A percentile compares a stretch with the other conserved stretches of the same genome.
phyloP scores from a whole-genome alignment of 2,329 filamentous ascomycete species.

The Fusarium domesticum region DNA sequence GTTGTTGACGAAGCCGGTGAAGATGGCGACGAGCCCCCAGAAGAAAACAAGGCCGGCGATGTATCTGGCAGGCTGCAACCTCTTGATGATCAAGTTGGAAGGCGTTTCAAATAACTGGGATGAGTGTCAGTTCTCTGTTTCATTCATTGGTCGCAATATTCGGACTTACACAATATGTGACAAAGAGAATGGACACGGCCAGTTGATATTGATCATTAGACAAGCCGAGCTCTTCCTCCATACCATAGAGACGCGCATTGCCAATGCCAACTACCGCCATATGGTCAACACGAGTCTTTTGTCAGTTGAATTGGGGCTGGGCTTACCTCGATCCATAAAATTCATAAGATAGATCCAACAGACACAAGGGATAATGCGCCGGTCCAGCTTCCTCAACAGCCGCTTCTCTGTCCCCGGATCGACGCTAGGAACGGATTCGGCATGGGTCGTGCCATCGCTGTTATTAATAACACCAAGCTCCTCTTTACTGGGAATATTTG shows the following conservation, averaged over 20 bases:
- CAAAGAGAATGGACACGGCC: slow-evolving; percentile 3
- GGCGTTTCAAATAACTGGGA: slow-evolving; percentile 20
- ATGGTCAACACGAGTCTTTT: neutral
- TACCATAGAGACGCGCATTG: slow-evolving; percentile 4
- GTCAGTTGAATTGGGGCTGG: neutral
- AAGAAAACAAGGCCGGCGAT: slow-evolving; percentile 48
- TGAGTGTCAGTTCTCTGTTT: neutral
- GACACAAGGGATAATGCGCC: slow-evolving; percentile 6
- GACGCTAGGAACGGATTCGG: neutral
- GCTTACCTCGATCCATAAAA: slow-evolving; percentile 5
- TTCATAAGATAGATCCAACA: slow-evolving; percentile 7
- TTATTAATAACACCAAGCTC: neutral
- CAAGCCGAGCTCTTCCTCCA: slow-evolving; percentile 2
- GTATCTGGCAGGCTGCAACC: slow-evolving; percentile 44
- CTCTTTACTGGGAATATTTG: slow-evolving; percentile 1
- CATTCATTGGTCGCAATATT: too few relatives aligned
- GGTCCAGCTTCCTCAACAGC: slow-evolving; percentile 3
- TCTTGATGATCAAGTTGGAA: slow-evolving; percentile 23
- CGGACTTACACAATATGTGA: slow-evolving; percentile 5
- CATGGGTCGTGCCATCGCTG: slow-evolving; percentile 2
- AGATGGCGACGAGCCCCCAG: slow-evolving; percentile 43
- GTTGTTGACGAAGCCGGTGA: slow-evolving; percentile 34
- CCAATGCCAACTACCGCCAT: slow-evolving; percentile 4
- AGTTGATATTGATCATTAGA: slow-evolving; percentile 4
- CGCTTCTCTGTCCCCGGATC: slow-evolving; percentile 1